A percentile compares a stretch with the other conserved stretches of the same genome.
phyloP scores from a whole-genome alignment of 2,329 filamentous ascomycete genomes.

The Neodidymelliopsis sp. region DNA sequence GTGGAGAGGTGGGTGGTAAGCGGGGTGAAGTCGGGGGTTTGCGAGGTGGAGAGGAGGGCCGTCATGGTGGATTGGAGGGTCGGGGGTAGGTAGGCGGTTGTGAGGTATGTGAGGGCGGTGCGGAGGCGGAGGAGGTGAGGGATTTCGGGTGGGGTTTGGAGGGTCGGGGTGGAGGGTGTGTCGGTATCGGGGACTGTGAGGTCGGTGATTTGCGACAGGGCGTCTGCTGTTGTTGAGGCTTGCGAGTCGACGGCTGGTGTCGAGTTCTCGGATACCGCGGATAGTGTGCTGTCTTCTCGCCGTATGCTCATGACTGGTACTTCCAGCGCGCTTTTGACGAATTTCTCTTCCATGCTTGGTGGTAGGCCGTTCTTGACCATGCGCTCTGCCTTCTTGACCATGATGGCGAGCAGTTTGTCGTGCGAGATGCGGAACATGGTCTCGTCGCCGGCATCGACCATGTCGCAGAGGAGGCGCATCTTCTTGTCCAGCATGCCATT shows the following conservation, averaged over 20 bases:
- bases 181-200: conserved; percentile 22
- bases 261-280: conserved; percentile 29
- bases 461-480: conserved; percentile 78
- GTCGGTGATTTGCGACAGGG: conserved; percentile 26
- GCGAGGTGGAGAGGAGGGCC: conserved; percentile 54
- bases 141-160: conserved; percentile 54
- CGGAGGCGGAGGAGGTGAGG: conserved; percentile 68
- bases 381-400: conserved; percentile 74
- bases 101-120: conserved; percentile 70
- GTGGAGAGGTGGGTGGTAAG: conserved; percentile 74
- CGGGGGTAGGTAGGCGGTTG: conserved; percentile 63
- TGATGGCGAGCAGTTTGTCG: conserved; percentile 69
- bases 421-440: conserved; percentile 82
- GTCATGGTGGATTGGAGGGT: conserved; percentile 44
- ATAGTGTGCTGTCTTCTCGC: conserved; percentile 59
- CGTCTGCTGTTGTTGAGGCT: conserved; percentile 43
- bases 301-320: conserved; percentile 75
- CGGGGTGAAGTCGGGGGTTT: conserved; percentile 68
- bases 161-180: conserved; percentile 17
- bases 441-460: conserved; percentile 82
- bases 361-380: conserved; percentile 75
- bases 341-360: conserved; percentile 82
- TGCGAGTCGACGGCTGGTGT: conserved; percentile 1
- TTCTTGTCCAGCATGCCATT: conserved; percentile 65
- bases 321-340: conserved; percentile 78